Percentiles rank a stretch among this genome's conserved stretches.
Conservation (phyloP, 805 yeast species). For the Pichia insulana region DNA sequence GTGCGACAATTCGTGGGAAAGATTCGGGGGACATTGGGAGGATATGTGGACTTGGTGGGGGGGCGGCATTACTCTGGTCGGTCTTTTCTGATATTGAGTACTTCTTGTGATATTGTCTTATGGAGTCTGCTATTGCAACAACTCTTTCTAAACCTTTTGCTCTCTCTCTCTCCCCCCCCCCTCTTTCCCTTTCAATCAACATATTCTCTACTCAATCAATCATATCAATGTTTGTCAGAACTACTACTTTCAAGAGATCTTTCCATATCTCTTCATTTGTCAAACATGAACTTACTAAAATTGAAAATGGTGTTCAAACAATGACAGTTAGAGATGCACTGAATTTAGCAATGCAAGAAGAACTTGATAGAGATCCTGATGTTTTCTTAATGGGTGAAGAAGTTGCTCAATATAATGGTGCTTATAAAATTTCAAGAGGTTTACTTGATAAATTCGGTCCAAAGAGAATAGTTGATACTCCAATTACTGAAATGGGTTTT, state of each 20-base stretch:
- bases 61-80: too few relatives aligned
- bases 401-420: constrained; percentile 99
- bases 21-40: too few relatives aligned
- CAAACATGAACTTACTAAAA: constrained; percentile 9
- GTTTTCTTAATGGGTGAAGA: constrained; percentile 98
- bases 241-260: constrained; percentile 1
- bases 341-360: constrained; percentile 93
- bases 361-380: constrained; percentile 88
- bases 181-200: neutral
- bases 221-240: neutral
- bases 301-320: constrained; percentile 24
- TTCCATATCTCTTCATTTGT: constrained; percentile 3
- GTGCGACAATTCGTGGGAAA: too few relatives aligned
- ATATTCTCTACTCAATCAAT: neutral
- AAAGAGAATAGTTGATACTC: constrained; percentile 88
- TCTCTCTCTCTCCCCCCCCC: too few relatives aligned
- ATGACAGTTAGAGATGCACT: constrained; percentile 97
- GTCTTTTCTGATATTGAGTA: too few relatives aligned
- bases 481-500: constrained; percentile 99
- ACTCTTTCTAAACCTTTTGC: too few relatives aligned
- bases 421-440: constrained; percentile 95
- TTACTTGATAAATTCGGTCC: constrained; percentile 92
- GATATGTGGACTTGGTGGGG: too few relatives aligned
- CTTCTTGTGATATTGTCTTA: too few relatives aligned
- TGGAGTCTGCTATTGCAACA: too few relatives aligned